Percentiles rank a stretch among this genome's conserved stretches.
Evolutionary conservation across 2,329 filamentous ascomycete species (phyloP).

Genomic region (Colletotrichum agaves): DNA sequence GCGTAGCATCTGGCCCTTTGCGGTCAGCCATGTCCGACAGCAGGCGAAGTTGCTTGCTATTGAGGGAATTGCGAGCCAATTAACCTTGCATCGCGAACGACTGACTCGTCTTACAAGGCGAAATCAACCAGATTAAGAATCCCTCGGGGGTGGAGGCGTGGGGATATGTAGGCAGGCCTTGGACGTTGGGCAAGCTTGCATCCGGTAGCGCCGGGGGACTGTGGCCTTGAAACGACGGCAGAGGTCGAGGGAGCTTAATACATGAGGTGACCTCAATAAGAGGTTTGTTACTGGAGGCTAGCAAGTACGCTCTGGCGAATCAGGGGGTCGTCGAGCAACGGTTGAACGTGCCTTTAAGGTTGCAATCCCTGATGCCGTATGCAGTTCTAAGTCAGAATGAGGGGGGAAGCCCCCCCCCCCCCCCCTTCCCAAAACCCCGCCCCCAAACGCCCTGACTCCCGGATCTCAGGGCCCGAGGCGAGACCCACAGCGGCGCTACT

Average conservation of each 20-base stretch:
- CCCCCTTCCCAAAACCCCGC: neutral
- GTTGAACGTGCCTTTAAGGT: constrained; percentile 33
- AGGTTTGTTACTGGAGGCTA: constrained; percentile 22
- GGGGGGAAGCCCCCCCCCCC: neutral
- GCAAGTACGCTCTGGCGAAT: constrained; percentile 10
- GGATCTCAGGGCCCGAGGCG: constrained; percentile 20
- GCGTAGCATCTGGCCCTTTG: constrained; percentile 32
- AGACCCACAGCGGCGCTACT: constrained; percentile 18
- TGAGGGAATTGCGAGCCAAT: constrained; percentile 1
- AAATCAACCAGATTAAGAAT: neutral
- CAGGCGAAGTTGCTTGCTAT: constrained; percentile 10
- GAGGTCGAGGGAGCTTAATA: constrained; percentile 22
- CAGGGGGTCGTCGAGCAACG: neutral
- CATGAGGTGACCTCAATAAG: constrained; percentile 27
- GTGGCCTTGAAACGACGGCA: constrained; percentile 14
- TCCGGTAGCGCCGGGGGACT: constrained; percentile 4
- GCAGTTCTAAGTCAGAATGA: neutral
- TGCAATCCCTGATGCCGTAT: constrained; percentile 23
- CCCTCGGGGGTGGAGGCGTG: constrained; percentile 1
- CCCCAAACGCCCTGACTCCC: constrained; percentile 11
- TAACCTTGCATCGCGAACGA: neutral
- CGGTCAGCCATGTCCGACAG: constrained; percentile 35
- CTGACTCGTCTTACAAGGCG: neutral
- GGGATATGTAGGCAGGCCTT: constrained; percentile 14
- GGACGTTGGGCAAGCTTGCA: constrained; percentile 6